Percentiles rank a stretch among this genome's conserved stretches.
These are phyloP conservation scores for Blepharisma japonicum DNA, from an alignment of 73 alveolate genomes.

Conservation along the genomic window DNA sequence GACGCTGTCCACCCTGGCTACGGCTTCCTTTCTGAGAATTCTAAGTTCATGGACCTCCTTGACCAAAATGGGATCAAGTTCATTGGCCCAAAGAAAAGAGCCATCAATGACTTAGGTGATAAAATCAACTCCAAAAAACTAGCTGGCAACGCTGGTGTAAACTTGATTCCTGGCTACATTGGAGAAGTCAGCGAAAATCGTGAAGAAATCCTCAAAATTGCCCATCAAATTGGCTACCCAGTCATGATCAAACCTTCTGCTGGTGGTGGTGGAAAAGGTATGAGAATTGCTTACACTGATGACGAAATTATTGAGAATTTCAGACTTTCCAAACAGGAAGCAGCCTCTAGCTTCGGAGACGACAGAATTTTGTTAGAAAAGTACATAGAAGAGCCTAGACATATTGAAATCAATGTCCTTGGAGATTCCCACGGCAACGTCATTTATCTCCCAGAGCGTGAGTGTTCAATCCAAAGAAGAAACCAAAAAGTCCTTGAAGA, in stretches of 20 bases:
- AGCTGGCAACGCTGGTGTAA: slow-evolving; percentile 67
- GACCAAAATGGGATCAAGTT: slow-evolving; percentile 56
- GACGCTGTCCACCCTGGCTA: slow-evolving; percentile 37
- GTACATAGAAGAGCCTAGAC: slow-evolving; percentile 91
- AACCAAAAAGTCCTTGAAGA: slow-evolving; percentile 88
- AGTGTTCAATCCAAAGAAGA: slow-evolving; percentile 90
- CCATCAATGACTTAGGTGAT: slow-evolving; percentile 66
- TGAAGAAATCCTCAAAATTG: slow-evolving; percentile 53
- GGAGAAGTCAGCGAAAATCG: slow-evolving; percentile 47
- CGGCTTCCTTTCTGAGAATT: slow-evolving; percentile 38
- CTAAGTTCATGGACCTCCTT: slow-evolving; percentile 49
- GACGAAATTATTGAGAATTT: slow-evolving; percentile 66
- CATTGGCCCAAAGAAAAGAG: slow-evolving; percentile 63
- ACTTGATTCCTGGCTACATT: slow-evolving; percentile 62
- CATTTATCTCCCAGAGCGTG: slow-evolving; percentile 87
- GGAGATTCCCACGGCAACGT: slow-evolving; percentile 87
- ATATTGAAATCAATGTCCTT: slow-evolving; percentile 81
- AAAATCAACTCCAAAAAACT: slow-evolving; percentile 70
- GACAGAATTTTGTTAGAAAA: slow-evolving; percentile 86
- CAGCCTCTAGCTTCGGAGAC: slow-evolving; percentile 75
- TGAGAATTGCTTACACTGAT: slow-evolving; percentile 79
- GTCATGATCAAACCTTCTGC: slow-evolving; percentile 88
- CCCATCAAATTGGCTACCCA: slow-evolving; percentile 81
- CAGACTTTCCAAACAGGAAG: slow-evolving; percentile 77
- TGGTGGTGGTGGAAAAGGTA: slow-evolving; percentile 96